Conservation (phyloP, 345 rosid genomes). For the rapeseed (Brassica napus) region Da-Ae NC_063443.1:9251001-9251500, state of each 20-base stretch:
- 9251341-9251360: conserved; percentile 82
- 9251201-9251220: conserved; percentile 71
- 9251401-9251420: conserved; percentile 73
- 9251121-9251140: too few relatives aligned
- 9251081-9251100: not conserved
- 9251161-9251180: conserved; percentile 65
- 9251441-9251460: conserved; percentile 60
- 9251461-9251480: not conserved
- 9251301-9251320: not conserved
- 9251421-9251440: conserved; percentile 97
- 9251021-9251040: conserved; percentile 79
- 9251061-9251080: too few relatives aligned
- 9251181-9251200: conserved; percentile 85
- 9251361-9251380: conserved; percentile 91
- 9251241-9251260: conserved; percentile 69
- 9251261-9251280: not conserved
- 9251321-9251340: conserved; percentile 81
- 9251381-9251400: conserved; percentile 81
- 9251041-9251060: not conserved
- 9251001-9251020: conserved; percentile 73
- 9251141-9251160: not conserved
- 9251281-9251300: not conserved
- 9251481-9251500: not conserved
- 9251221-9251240: conserved; percentile 75
- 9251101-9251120: not conserved